A percentile compares a stretch with the other conserved stretches of the same genome.
These are phyloP conservation scores for Pythium aquatile DNA, from an alignment of 352 stramenopile genomes.

Conservation along the genomic window DNA sequence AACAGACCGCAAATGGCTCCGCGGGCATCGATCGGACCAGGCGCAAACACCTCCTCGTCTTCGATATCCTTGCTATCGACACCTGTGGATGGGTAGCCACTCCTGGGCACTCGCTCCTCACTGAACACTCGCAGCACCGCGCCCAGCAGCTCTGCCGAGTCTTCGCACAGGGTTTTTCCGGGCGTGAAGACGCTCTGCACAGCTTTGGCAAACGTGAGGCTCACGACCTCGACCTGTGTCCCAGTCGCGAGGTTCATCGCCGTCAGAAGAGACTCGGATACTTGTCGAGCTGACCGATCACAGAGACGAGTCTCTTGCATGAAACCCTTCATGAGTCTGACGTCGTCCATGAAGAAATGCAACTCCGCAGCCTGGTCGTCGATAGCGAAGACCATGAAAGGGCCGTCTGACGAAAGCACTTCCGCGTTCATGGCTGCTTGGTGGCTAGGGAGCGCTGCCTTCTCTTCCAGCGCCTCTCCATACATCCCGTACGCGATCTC, in stretches of 20 bases:
- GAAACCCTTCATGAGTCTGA: slow-evolving; percentile 60
- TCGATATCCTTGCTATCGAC: slow-evolving; percentile 22
- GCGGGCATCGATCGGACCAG: slow-evolving; percentile 52
- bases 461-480: slow-evolving; percentile 11
- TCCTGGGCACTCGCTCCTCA: slow-evolving; percentile 38
- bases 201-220: slow-evolving; percentile 47
- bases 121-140: slow-evolving; percentile 66
- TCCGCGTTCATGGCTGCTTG: slow-evolving; percentile 44
- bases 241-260: slow-evolving; percentile 34
- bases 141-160: slow-evolving; percentile 61
- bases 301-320: slow-evolving; percentile 68
- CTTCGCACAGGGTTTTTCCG: slow-evolving; percentile 37
- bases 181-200: slow-evolving; percentile 46
- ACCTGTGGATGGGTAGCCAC: slow-evolving; percentile 14
- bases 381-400: slow-evolving; percentile 82
- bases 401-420: slow-evolving; percentile 64
- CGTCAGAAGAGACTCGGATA: slow-evolving; percentile 23
- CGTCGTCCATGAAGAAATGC: slow-evolving; percentile 83
- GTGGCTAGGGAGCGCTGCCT: slow-evolving; percentile 19
- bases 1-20: slow-evolving; percentile 63
- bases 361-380: slow-evolving; percentile 64
- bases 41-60: slow-evolving; percentile 46
- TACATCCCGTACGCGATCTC: slow-evolving; percentile 66
- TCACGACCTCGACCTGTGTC: slow-evolving; percentile 33
- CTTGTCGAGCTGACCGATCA: slow-evolving; percentile 33